A percentile compares a stretch with the other conserved stretches of the same genome.
Evolutionary conservation across 108 stramenopile species (phyloP).

Genomic region (Chaetoceros muelleri): DNA sequence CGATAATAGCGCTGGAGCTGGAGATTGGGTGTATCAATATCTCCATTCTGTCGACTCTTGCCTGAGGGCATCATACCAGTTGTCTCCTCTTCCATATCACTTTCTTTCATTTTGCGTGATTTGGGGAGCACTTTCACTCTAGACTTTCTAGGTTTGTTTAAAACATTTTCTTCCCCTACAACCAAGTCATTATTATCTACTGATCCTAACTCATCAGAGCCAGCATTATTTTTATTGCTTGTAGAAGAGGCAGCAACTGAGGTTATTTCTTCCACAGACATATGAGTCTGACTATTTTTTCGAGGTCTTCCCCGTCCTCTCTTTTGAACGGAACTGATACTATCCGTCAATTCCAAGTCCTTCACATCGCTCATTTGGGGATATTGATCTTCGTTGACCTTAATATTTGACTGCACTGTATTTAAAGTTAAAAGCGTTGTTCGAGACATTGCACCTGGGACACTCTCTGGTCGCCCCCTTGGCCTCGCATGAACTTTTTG

Average conservation of each 20-base stretch:
- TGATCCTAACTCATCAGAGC: too few relatives aligned
- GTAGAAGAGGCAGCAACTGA: neutral
- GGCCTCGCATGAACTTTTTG: conserved; percentile 7
- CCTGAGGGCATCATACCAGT: neutral
- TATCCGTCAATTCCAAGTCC: neutral
- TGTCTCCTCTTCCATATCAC: neutral
- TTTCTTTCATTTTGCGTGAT: neutral
- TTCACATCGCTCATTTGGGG: too few relatives aligned
- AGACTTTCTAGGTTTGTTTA: neutral
- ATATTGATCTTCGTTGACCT: too few relatives aligned
- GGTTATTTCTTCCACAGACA: neutral
- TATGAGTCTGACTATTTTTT: neutral
- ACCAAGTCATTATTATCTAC: too few relatives aligned
- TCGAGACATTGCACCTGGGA: conserved; percentile 37
- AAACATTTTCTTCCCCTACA: neutral
- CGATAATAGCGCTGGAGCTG: conserved; percentile 61
- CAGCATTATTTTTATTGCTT: too few relatives aligned
- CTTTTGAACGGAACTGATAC: neutral
- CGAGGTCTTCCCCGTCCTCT: neutral
- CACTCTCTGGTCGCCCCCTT: conserved; percentile 30
- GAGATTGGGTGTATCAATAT: conserved; percentile 22
- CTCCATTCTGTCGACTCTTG: neutral
- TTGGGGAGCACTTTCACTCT: neutral
- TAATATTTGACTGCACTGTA: neutral
- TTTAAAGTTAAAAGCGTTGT: neutral